Conservation (phyloP, 2,329 filamentous ascomycete genomes). For the Ilyonectria robusta region DNA sequence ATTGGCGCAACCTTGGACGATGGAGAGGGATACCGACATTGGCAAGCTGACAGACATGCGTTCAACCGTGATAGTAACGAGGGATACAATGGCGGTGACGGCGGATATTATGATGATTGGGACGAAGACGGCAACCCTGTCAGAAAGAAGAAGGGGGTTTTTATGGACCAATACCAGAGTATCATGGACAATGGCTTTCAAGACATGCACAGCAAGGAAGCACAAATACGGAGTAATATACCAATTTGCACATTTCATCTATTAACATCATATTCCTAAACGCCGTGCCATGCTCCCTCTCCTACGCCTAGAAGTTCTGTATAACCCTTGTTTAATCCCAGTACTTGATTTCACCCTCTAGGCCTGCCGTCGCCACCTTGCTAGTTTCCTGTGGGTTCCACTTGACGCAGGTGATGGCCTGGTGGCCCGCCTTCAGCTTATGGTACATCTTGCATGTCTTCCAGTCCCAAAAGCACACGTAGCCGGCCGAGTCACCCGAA, state of each 20-base stretch:
- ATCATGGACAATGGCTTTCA: not conserved
- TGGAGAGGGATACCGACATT: constrained; percentile 60
- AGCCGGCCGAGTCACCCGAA: constrained; percentile 89
- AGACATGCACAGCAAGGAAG: not conserved
- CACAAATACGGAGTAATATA: not conserved
- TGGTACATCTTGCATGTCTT: constrained; percentile 99
- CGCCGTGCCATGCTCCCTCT: constrained; percentile 44
- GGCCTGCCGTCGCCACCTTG: constrained; percentile 90
- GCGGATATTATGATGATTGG: not conserved
- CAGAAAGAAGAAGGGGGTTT: constrained; percentile 17
- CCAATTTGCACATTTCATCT: constrained; percentile 16
- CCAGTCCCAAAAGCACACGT: constrained; percentile 98
- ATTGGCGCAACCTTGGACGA: constrained; percentile 59
- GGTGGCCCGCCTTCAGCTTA: constrained; percentile 89
- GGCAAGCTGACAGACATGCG: constrained; percentile 50
- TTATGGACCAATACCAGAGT: constrained; percentile 34
- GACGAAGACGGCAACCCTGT: constrained; percentile 26
- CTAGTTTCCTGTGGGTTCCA: constrained; percentile 99
- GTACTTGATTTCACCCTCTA: constrained; percentile 90
- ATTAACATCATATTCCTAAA: constrained; percentile 35
- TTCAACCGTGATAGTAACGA: constrained; percentile 11
- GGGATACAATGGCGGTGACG: not conserved
- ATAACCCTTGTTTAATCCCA: constrained; percentile 79
- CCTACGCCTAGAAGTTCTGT: constrained; percentile 13
- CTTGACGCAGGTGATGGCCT: constrained; percentile 86